Evolutionary conservation across 805 yeast genomes (phyloP), one percentile per base, ranked within the genome.

Genomic region (Kodamaea laetipori): DNA sequence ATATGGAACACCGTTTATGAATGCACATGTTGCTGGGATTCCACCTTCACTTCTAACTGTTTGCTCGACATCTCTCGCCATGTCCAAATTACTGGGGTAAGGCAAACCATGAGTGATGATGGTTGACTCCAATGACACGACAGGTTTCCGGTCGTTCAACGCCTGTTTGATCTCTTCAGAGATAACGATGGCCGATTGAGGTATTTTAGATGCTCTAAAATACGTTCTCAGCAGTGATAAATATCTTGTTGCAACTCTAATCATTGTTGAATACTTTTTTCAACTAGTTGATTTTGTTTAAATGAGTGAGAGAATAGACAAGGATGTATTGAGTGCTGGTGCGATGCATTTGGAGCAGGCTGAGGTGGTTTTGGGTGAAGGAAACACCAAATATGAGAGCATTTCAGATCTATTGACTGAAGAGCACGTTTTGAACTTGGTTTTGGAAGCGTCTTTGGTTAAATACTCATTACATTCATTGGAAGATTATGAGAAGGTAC

Each of bases 51-150:
- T 57, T 33, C 95, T 70, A 12, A 89, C 75, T 6, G 74, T 66
- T 4, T 60, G 45, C 61, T 89, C 96, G 1, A 86, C 95, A 1
- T 69, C 61, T 23, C 54, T 54, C 0, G 96, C 96, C 89, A 89
- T 82, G 18, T 72, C 71, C 8, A 86, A 55, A 55, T 90, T 89
- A 16, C 76, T 74, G 0, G 96, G 96, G 56, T 65, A 85, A 3
- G 96, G 96, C 30, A 89, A 71, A 0, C 97, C 97, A 66, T 89
- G 97, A 5, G 96, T 84, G 51, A 90, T 79, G 55, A 89, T 90
- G 6, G 97, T 89, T 16, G 90, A 81, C 58, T 90, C 97, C 11
- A 89, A 67, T 0, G 96, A 83, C 3, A 90, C 94, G 4, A 89
- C 79, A 0, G 97, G 96, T 27, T 49, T 63, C 13, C 74, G 72